A percentile compares a stretch with the other conserved stretches of the same genome.
These are phyloP conservation scores for Leucocoprinus birnbaumii DNA, from an alignment of 768 basidiomycete genomes.

Conservation along the genomic window DNA sequence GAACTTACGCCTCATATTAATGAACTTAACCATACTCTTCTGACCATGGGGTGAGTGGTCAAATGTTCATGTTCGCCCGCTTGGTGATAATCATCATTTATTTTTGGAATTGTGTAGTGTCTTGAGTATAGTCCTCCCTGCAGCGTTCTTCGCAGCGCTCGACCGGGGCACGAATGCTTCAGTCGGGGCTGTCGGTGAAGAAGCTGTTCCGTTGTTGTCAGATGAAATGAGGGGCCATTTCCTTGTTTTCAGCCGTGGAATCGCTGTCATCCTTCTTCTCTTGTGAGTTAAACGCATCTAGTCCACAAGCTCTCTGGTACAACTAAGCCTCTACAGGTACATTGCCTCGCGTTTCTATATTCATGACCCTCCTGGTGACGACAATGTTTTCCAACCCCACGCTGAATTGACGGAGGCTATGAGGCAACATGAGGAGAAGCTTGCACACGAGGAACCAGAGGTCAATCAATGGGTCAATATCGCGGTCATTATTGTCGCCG, in stretches of 20 bases:
- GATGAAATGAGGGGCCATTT: constrained; percentile 44
- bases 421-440: constrained; percentile 32
- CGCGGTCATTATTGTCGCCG: constrained; percentile 43
- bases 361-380: constrained; percentile 66
- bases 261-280: constrained; percentile 58
- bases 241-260: constrained; percentile 61
- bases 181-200: constrained; percentile 14
- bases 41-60: constrained; percentile 61
- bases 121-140: constrained; percentile 59
- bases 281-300: constrained; percentile 37
- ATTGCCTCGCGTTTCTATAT: constrained; percentile 65
- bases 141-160: constrained; percentile 64
- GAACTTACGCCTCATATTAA: constrained; percentile 63
- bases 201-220: constrained; percentile 27
- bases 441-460: constrained; percentile 43
- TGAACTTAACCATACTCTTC: constrained; percentile 65
- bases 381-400: constrained; percentile 37
- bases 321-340: constrained; percentile 50
- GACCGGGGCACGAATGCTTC: constrained; percentile 19
- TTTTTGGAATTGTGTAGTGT: constrained; percentile 36
- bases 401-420: constrained; percentile 44
- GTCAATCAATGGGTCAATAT: constrained; percentile 66
- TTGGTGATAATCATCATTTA: background rate
- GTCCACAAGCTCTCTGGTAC: background rate
- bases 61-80: background rate